phyloP scores from a whole-genome alignment of 2,329 filamentous ascomycete genomes.

The Colletotrichum chrysophilum region DNA sequence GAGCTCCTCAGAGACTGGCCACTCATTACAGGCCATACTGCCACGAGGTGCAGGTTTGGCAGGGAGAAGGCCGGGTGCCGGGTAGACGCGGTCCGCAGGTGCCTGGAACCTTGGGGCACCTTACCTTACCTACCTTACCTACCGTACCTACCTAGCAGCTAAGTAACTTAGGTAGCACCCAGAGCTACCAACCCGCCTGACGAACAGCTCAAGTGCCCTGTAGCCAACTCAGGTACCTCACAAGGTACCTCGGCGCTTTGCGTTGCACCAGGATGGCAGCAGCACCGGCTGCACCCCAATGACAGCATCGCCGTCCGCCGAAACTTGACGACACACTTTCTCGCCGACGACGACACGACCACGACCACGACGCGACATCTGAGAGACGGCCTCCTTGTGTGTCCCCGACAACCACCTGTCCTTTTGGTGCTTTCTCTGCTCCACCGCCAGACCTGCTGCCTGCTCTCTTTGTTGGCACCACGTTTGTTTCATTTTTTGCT shows the following conservation, averaged over 20 bases:
- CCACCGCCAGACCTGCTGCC: not conserved
- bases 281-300: slow-evolving; percentile 6
- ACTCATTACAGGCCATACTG: not conserved
- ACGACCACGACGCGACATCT: slow-evolving; percentile 8
- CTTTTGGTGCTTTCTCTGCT: not conserved
- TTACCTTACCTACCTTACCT: not conserved
- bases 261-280: slow-evolving; percentile 12
- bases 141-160: not conserved
- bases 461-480: not conserved
- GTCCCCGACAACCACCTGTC: not conserved
- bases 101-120: not conserved
- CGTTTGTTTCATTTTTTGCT: not conserved
- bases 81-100: not conserved
- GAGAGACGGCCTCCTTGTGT: not conserved
- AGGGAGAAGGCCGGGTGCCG: not conserved
- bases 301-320: slow-evolving; percentile 11
- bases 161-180: not conserved
- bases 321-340: slow-evolving; percentile 12
- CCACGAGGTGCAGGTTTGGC: not conserved
- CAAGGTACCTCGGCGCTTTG: not conserved
- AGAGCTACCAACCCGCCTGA: not conserved
- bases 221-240: not conserved
- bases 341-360: not conserved
- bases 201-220: not conserved
- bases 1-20: not conserved